Evolutionary conservation across 331 rosid genomes (phyloP).

Genomic region (Malus hybrid): DNA sequence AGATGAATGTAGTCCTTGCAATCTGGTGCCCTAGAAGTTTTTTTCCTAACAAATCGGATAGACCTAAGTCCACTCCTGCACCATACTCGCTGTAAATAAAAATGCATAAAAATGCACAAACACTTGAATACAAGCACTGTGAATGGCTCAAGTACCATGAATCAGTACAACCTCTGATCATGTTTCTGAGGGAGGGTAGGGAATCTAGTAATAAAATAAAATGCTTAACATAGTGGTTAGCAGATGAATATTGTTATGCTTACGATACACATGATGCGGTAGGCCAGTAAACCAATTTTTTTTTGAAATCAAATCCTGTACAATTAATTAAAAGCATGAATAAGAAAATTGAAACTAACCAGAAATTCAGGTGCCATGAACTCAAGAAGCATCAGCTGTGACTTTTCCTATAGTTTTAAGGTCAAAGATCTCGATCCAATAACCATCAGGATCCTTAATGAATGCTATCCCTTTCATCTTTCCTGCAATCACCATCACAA

Average conservation of each 20-base stretch:
- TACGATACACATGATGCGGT: neutral
- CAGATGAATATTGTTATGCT: neutral
- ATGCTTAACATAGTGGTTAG: neutral
- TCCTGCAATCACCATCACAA: constrained; percentile 36
- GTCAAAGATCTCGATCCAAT: constrained; percentile 95
- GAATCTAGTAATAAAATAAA: too few relatives aligned
- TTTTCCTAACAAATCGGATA: too few relatives aligned
- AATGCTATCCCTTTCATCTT: constrained; percentile 92
- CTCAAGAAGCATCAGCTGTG: constrained; percentile 33
- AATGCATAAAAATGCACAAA: neutral
- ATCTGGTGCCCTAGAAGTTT: too few relatives aligned
- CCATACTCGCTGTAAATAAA: too few relatives aligned
- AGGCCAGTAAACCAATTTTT: neutral
- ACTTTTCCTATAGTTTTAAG: constrained; percentile 42
- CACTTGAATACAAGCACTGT: neutral
- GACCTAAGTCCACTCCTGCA: too few relatives aligned
- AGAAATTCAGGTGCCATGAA: constrained; percentile 6
- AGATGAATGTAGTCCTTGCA: too few relatives aligned
- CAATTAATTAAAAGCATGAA: neutral
- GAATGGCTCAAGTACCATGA: neutral
- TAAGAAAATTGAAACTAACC: constrained; percentile 15
- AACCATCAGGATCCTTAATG: constrained; percentile 94
- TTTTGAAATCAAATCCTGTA: neutral
- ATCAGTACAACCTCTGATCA: neutral
- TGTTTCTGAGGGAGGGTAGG: too few relatives aligned